phyloP scores from a whole-genome alignment of 2,329 filamentous ascomycete species.

The Aspergillus amoenus region DNA sequence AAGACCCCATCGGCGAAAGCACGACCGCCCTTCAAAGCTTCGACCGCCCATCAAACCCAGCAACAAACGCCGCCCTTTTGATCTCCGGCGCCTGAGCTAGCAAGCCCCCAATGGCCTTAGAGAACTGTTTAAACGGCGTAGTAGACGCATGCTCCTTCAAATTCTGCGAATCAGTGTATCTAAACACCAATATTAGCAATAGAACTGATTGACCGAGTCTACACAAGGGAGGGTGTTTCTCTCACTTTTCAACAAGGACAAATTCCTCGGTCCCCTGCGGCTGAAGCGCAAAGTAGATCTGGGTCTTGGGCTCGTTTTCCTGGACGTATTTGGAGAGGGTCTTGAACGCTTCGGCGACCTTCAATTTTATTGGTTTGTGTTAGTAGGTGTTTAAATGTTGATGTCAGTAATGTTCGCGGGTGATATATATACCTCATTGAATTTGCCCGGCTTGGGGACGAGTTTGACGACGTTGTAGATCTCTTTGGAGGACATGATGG shows the following conservation, averaged over 20 bases:
- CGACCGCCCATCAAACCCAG: slow-evolving; percentile 19
- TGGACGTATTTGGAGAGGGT: slow-evolving; percentile 17
- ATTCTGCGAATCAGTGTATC: slow-evolving; percentile 19
- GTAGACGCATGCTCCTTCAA: slow-evolving; percentile 18
- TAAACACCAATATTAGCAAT: not conserved
- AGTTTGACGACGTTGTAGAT: slow-evolving; percentile 23
- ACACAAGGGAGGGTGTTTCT: not conserved
- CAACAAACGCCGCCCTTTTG: slow-evolving; percentile 15
- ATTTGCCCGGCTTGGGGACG: slow-evolving; percentile 20
- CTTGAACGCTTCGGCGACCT: slow-evolving; percentile 18
- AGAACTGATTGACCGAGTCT: not conserved
- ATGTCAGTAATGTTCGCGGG: not conserved
- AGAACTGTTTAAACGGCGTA: slow-evolving; percentile 17
- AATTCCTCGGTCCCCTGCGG: slow-evolving; percentile 18
- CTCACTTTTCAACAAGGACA: slow-evolving; percentile 22
- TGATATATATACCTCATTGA: slow-evolving; percentile 14
- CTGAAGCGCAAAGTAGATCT: slow-evolving; percentile 21
- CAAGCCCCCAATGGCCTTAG: slow-evolving; percentile 12
- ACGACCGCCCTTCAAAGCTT: slow-evolving; percentile 13
- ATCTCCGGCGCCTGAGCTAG: slow-evolving; percentile 18
- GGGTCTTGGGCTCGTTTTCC: slow-evolving; percentile 19
- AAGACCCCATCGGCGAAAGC: not conserved
- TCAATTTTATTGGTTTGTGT: too few relatives aligned
- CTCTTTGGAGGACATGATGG: slow-evolving; percentile 12
- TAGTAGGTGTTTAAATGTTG: too few relatives aligned